Percentiles rank a stretch among this genome's conserved stretches.
phyloP scores from a whole-genome alignment of 2,329 filamentous ascomycete genomes.

The Hymenoscyphus fraxineus region DNA sequence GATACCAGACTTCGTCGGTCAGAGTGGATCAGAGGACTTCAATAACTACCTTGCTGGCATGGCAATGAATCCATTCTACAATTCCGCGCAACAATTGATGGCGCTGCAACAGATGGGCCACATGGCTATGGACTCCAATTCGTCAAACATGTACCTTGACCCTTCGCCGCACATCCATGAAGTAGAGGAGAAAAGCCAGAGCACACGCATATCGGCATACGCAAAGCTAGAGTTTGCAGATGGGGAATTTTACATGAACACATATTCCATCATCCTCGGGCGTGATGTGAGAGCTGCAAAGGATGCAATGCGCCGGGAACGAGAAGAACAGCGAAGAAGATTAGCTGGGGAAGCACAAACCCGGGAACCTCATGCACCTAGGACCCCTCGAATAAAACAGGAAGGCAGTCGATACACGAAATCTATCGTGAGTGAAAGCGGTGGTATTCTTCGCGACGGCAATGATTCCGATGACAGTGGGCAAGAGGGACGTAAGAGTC shows the following conservation, averaged over 20 bases:
- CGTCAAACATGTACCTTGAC: slow-evolving; percentile 13
- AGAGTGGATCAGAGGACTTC: neutral
- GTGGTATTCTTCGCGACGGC: slow-evolving; percentile 63
- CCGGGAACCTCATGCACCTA: slow-evolving; percentile 43
- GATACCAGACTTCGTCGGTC: neutral
- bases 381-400: slow-evolving; percentile 43
- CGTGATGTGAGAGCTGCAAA: slow-evolving; percentile 63
- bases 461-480: slow-evolving; percentile 56
- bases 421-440: slow-evolving; percentile 66
- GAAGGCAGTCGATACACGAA: slow-evolving; percentile 42
- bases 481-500: slow-evolving; percentile 43
- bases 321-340: slow-evolving; percentile 43
- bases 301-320: slow-evolving; percentile 44
- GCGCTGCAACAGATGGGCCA: slow-evolving; percentile 2
- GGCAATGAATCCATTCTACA: neutral
- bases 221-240: slow-evolving; percentile 67
- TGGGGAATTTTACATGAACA: slow-evolving; percentile 76
- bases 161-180: slow-evolving; percentile 19
- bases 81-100: neutral
- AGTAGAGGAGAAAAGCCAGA: slow-evolving; percentile 3
- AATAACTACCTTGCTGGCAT: neutral
- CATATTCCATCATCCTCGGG: slow-evolving; percentile 67
- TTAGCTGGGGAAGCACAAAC: slow-evolving; percentile 46
- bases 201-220: slow-evolving; percentile 41
- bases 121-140: neutral